Conservation (phyloP, 2,329 filamentous ascomycete genomes). For the Verticillium nubilum region DNA sequence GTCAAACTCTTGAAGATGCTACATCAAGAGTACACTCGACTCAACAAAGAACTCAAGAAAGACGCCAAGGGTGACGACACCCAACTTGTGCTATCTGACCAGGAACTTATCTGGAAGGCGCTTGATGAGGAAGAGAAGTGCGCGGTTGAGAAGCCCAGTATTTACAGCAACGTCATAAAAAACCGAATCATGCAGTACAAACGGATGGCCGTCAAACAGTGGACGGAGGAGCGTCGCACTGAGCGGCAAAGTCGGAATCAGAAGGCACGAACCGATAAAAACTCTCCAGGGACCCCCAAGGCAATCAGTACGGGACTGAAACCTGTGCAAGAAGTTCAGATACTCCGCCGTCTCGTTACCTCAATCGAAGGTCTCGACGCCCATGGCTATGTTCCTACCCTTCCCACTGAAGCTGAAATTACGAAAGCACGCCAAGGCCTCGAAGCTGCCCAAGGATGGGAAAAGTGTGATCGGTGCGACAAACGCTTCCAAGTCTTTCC, state of each 20-base stretch:
- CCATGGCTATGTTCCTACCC: slow-evolving; percentile 68
- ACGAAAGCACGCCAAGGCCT: slow-evolving; percentile 60
- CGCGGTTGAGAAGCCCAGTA: slow-evolving; percentile 58
- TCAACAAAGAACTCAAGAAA: slow-evolving; percentile 59
- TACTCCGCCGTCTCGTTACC: slow-evolving; percentile 59
- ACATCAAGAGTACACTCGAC: slow-evolving; percentile 58
- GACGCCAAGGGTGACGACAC: slow-evolving; percentile 40
- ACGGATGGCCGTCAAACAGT: slow-evolving; percentile 67
- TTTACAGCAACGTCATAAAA: slow-evolving; percentile 83
- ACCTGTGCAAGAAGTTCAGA: slow-evolving; percentile 58
- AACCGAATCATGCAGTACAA: slow-evolving; percentile 71
- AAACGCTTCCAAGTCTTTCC: slow-evolving; percentile 90
- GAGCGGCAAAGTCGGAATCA: slow-evolving; percentile 8
- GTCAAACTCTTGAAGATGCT: slow-evolving; percentile 56
- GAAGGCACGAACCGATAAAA: slow-evolving; percentile 14
- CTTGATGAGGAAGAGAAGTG: slow-evolving; percentile 75
- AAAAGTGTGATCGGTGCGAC: slow-evolving; percentile 82
- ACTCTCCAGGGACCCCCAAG: slow-evolving; percentile 32
- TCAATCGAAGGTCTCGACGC: slow-evolving; percentile 57
- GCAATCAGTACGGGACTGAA: slow-evolving; percentile 66
- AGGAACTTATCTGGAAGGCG: slow-evolving; percentile 62
- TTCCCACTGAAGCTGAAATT: slow-evolving; percentile 64
- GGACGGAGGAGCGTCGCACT: slow-evolving; percentile 55
- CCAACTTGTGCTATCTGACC: slow-evolving; percentile 52
- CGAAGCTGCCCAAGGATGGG: slow-evolving; percentile 66